phyloP scores from a whole-genome alignment of 2,329 filamentous ascomycete genomes.

The Thermoascus crustaceus region DNA sequence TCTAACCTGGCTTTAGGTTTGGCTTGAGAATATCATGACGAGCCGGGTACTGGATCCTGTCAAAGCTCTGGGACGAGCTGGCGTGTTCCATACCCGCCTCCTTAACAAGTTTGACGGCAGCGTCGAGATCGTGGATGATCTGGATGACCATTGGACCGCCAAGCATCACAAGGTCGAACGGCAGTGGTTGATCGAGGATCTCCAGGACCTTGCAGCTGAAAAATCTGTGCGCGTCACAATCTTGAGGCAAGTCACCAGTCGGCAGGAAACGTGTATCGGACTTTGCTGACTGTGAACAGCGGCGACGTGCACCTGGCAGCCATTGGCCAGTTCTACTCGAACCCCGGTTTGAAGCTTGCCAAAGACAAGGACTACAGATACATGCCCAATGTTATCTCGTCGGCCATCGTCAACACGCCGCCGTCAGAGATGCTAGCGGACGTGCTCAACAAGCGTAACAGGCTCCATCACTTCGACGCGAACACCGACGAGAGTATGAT shows the following conservation, averaged over 20 bases:
- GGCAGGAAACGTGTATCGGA: background rate
- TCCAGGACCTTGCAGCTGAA: slow-evolving; percentile 87
- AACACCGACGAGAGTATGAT: slow-evolving; percentile 95
- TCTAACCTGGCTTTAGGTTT: slow-evolving; percentile 47
- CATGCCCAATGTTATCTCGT: slow-evolving; percentile 92
- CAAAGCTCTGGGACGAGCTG: slow-evolving; percentile 77
- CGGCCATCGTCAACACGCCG: slow-evolving; percentile 87
- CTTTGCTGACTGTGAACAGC: slow-evolving; percentile 34
- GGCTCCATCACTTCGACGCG: slow-evolving; percentile 53
- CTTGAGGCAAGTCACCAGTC: slow-evolving; percentile 49
- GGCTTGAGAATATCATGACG: slow-evolving; percentile 63
- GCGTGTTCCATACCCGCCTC: slow-evolving; percentile 67
- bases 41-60: slow-evolving; percentile 79
- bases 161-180: slow-evolving; percentile 90
- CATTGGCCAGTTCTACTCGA: slow-evolving; percentile 90
- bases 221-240: slow-evolving; percentile 90
- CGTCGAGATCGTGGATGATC: slow-evolving; percentile 81
- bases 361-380: slow-evolving; percentile 93
- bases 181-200: slow-evolving; percentile 74
- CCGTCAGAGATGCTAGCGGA: slow-evolving; percentile 83
- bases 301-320: slow-evolving; percentile 92
- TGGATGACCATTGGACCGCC: slow-evolving; percentile 96
- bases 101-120: slow-evolving; percentile 87
- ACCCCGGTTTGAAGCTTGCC: slow-evolving; percentile 68
- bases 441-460: slow-evolving; percentile 88